These are phyloP conservation scores for Backusella tarrabulga DNA, from an alignment of 192 early-diverging fungal species.

Conservation along the genomic window DNA sequence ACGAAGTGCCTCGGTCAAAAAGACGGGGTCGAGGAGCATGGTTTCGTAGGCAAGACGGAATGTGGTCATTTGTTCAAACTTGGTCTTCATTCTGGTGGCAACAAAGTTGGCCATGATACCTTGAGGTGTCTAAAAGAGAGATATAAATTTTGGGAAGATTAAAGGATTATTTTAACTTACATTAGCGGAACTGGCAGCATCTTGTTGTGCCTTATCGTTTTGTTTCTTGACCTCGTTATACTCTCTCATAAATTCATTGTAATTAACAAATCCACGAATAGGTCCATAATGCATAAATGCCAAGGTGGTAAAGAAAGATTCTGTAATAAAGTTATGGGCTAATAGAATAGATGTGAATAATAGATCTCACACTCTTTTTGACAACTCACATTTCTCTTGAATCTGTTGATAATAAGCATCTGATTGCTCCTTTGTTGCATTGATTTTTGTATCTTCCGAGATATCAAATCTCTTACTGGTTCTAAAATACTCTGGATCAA, in stretches of 20 bases:
- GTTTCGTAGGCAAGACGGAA: slow-evolving; percentile 74
- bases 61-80: slow-evolving; percentile 68
- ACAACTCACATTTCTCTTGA: slow-evolving; percentile 10
- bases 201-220: slow-evolving; percentile 11
- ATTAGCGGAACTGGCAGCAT: slow-evolving; percentile 8
- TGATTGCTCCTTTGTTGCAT: slow-evolving; percentile 65
- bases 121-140: slow-evolving; percentile 14
- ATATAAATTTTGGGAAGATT: background rate
- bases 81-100: slow-evolving; percentile 32
- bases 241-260: slow-evolving; percentile 64
- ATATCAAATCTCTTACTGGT: slow-evolving; percentile 57
- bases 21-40: slow-evolving; percentile 71
- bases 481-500: slow-evolving; percentile 74
- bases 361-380: background rate
- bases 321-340: slow-evolving; percentile 82
- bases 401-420: slow-evolving; percentile 56
- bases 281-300: slow-evolving; percentile 79
- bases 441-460: slow-evolving; percentile 77
- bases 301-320: slow-evolving; percentile 84
- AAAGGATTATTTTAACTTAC: slow-evolving; percentile 4
- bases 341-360: background rate
- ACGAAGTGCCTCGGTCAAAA: slow-evolving; percentile 60
- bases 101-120: slow-evolving; percentile 19
- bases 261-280: slow-evolving; percentile 68
- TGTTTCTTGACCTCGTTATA: slow-evolving; percentile 69